Percentiles rank a stretch among this genome's conserved stretches.
Conservation (phyloP, 1,139 yeast genomes). For the Candida sp. region DNA sequence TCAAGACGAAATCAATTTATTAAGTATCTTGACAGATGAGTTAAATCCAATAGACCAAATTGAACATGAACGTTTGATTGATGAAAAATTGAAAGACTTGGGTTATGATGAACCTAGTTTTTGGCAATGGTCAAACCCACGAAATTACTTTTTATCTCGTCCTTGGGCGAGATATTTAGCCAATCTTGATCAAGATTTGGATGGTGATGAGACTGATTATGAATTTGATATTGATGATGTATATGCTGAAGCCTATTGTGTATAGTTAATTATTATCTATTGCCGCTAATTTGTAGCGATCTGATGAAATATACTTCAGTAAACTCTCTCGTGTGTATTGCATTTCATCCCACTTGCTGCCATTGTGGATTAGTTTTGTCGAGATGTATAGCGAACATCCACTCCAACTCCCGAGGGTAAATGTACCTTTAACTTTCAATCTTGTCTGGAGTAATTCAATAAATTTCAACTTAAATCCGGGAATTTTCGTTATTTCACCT, state of each 20-base stretch:
- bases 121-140: conserved; percentile 7
- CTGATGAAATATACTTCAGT: conserved; percentile 10
- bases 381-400: conserved; percentile 58
- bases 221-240: conserved; percentile 11
- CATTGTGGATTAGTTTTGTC: conserved; percentile 10
- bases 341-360: conserved; percentile 14
- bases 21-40: conserved; percentile 25
- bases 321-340: conserved; percentile 18
- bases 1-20: conserved; percentile 21
- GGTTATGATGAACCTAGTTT: conserved; percentile 12
- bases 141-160: conserved; percentile 11
- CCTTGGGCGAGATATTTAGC: conserved; percentile 16
- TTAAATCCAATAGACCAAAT: conserved; percentile 9
- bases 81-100: conserved; percentile 9
- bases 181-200: background rate
- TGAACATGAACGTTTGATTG: conserved; percentile 2
- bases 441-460: conserved; percentile 19
- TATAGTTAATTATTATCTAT: background rate
- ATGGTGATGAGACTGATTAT: conserved; percentile 3
- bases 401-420: conserved; percentile 54
- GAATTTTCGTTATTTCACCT: conserved; percentile 42
- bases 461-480: conserved; percentile 37
- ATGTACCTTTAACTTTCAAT: conserved; percentile 12
- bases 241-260: conserved; percentile 7
- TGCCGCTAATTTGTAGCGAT: conserved; percentile 12